Evolutionary conservation across 2,329 filamentous ascomycete species (phyloP), one percentile per base, ranked within the genome.

Genomic region (Neopestalotiopsis clavispora): DNA sequence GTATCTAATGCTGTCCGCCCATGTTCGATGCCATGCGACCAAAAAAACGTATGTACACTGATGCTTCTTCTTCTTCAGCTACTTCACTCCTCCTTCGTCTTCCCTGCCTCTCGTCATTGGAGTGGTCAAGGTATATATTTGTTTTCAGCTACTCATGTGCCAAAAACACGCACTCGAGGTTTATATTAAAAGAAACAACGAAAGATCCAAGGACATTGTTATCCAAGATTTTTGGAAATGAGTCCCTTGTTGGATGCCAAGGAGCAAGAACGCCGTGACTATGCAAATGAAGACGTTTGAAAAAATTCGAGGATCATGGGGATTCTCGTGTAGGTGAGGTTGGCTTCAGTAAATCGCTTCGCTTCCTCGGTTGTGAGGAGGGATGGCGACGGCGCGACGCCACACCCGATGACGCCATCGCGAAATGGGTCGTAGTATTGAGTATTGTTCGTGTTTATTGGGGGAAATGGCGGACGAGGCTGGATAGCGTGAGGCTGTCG

Each of bases 1-100:
- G 40, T 65, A 65, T 65, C 34, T 65, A 45, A 65, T 65, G 40
- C 34, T 65, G 6, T 38, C 59, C 59, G 32, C 59, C 59, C 30
- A 59, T 49, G 20, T 23, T 65, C 42, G 23, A 65, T 14, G 20
- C 62, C 20, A 65, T 52, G n/a, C 32, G 32, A 62, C 34, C 30
- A 30, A 34, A 17, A 59, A 34, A 17, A 59, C 14, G 57, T 59
- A 59, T 30, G 6, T 30, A 34, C 64, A 30, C 49, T 69, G 61
- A 42, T 45, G 28, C 42, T 28, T 28, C 23, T 28, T 59, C 17
- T 58, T 59, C 57, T 23, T 34, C 30, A 14, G 10, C 57, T 23
- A 3, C 30, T 23, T n/a, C 17, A 17, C 32, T 12, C 23, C 57
- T 23, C 20, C 30, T 23, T n/a, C 17, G 10, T 59, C 23, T 38